Evolutionary conservation across 2,329 filamentous ascomycete species (phyloP).

Genomic region (Chaetomium globosum): DNA sequence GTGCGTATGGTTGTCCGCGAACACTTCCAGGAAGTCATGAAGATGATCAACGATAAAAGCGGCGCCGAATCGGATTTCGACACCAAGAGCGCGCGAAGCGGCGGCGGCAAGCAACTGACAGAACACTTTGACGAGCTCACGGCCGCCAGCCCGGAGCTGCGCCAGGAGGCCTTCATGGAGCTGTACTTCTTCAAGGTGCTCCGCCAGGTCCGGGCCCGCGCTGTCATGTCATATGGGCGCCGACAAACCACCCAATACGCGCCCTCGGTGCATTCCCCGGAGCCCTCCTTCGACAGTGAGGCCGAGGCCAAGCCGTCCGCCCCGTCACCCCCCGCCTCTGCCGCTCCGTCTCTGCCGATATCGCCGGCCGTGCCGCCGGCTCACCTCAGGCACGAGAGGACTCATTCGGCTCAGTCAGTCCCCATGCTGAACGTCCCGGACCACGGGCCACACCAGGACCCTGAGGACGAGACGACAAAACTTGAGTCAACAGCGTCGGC

Average conservation of each 20-base stretch:
- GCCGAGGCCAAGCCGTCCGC: constrained; percentile 20
- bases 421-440: constrained; percentile 27
- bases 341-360: too few species aligned
- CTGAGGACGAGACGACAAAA: constrained; percentile 12
- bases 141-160: constrained; percentile 51
- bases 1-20: constrained; percentile 53
- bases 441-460: constrained; percentile 5
- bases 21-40: constrained; percentile 54
- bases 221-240: constrained; percentile 38
- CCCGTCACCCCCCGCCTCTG: not conserved
- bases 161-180: constrained; percentile 54
- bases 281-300: constrained; percentile 27
- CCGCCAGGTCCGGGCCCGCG: constrained; percentile 45
- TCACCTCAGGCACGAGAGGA: constrained; percentile 12
- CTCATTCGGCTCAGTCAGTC: constrained; percentile 23
- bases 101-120: constrained; percentile 19
- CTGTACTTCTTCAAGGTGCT: constrained; percentile 55
- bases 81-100: constrained; percentile 23
- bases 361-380: constrained; percentile 13
- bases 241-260: constrained; percentile 35
- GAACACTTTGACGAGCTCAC: constrained; percentile 51
- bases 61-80: constrained; percentile 28
- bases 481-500: constrained; percentile 38
- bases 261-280: constrained; percentile 31
- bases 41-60: constrained; percentile 47